A percentile compares a stretch with the other conserved stretches of the same genome.
phyloP scores from a whole-genome alignment of 495 filamentous ascomycete species.

The Neurospora sp. region DNA sequence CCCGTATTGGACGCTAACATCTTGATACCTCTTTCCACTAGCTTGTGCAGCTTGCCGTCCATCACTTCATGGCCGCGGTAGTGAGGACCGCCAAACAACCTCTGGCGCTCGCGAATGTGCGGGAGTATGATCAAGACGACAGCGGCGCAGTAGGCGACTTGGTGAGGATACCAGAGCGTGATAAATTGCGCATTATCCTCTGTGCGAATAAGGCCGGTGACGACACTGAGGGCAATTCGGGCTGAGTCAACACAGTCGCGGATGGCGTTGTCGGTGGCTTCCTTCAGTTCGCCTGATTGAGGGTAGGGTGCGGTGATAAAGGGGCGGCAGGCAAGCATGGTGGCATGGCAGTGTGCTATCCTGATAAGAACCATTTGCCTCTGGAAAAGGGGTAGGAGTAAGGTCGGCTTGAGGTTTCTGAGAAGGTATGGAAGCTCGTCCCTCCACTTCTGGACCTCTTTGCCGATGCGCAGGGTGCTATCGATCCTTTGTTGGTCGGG shows the following conservation, averaged over 20 bases:
- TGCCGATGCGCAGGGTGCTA: constrained; percentile 28
- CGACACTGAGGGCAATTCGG: constrained; percentile 25
- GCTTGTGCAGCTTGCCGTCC: constrained; percentile 3
- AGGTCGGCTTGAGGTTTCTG: constrained; percentile 27
- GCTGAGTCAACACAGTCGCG: constrained; percentile 37
- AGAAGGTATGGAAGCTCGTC: constrained; percentile 34
- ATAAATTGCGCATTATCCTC: constrained; percentile 10
- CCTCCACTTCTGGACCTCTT: constrained; percentile 24
- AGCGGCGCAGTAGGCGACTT: constrained; percentile 11
- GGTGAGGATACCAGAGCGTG: constrained; percentile 12
- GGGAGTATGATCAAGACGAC: constrained; percentile 7
- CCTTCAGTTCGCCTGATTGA: constrained; percentile 5
- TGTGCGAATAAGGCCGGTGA: constrained; percentile 6
- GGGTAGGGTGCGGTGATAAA: constrained; percentile 29
- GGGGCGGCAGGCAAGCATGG: constrained; percentile 47
- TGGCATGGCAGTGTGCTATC: constrained; percentile 42
- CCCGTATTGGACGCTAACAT: constrained; percentile 6
- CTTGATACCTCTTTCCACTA: constrained; percentile 3
- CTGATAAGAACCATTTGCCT: constrained; percentile 45
- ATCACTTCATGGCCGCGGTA: neutral
- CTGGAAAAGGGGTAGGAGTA: constrained; percentile 41
- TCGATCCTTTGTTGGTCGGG: constrained; percentile 30
- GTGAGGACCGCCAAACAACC: neutral
- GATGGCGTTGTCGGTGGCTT: constrained; percentile 25
- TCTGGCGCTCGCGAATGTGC: constrained; percentile 12